phyloP scores from a whole-genome alignment of 2,329 filamentous ascomycete species.

The Fusarium penzigii region DNA sequence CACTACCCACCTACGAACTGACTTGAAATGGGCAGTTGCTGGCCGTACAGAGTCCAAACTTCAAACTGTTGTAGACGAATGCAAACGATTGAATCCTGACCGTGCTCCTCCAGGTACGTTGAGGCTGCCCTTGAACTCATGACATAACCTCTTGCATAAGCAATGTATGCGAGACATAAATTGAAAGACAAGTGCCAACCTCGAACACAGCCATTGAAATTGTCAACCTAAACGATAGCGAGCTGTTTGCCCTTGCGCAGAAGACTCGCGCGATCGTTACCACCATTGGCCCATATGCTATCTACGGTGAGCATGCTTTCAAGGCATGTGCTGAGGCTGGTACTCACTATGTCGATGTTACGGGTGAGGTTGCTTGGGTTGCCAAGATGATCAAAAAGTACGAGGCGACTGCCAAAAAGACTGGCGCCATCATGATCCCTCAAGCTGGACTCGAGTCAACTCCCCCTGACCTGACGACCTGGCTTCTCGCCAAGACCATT shows the following conservation, averaged over 20 bases:
- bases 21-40: slow-evolving; percentile 84
- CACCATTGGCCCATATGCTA: slow-evolving; percentile 60
- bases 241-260: slow-evolving; percentile 51
- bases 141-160: neutral
- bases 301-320: slow-evolving; percentile 59
- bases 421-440: slow-evolving; percentile 61
- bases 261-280: slow-evolving; percentile 60
- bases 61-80: slow-evolving; percentile 64
- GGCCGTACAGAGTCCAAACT: slow-evolving; percentile 81
- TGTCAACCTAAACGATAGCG: slow-evolving; percentile 46
- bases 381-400: slow-evolving; percentile 62
- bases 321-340: slow-evolving; percentile 62
- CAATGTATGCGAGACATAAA: neutral
- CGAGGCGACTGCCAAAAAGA: slow-evolving; percentile 50
- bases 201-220: slow-evolving; percentile 50
- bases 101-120: slow-evolving; percentile 67
- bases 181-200: neutral
- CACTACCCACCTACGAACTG: slow-evolving; percentile 66
- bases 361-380: slow-evolving; percentile 61
- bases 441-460: slow-evolving; percentile 64
- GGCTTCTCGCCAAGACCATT: slow-evolving; percentile 51
- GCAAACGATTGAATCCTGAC: slow-evolving; percentile 68
- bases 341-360: slow-evolving; percentile 66
- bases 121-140: neutral
- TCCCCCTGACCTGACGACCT: slow-evolving; percentile 60